phyloP scores from a whole-genome alignment of 2,329 filamentous ascomycete genomes.

The Fusarium albidum region DNA sequence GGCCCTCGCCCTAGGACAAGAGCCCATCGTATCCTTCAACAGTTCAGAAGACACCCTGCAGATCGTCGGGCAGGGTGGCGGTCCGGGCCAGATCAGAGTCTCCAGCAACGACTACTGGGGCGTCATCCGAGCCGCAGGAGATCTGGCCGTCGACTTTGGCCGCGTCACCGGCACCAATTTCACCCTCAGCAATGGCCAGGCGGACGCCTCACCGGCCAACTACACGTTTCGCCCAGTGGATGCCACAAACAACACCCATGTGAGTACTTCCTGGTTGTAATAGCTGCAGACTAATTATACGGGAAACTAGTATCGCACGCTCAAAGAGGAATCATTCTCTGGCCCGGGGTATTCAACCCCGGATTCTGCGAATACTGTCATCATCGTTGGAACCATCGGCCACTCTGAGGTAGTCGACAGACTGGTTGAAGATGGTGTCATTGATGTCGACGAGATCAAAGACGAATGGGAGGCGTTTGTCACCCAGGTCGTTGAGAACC shows the following conservation, averaged over 20 bases:
- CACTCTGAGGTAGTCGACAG: constrained; percentile 68
- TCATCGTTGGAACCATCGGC: constrained; percentile 75
- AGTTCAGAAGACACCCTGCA: constrained; percentile 18
- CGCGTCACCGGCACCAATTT: constrained; percentile 74
- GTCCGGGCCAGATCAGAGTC: constrained; percentile 60
- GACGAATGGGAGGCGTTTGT: constrained; percentile 76
- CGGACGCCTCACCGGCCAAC: constrained; percentile 44
- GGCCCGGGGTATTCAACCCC: constrained; percentile 56
- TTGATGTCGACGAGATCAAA: constrained; percentile 65
- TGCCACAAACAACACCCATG: constrained; percentile 56
- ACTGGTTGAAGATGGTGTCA: constrained; percentile 61
- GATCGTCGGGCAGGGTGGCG: constrained; percentile 1
- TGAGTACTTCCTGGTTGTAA: constrained; percentile 40
- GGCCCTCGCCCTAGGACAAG: constrained; percentile 17
- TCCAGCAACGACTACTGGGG: constrained; percentile 70
- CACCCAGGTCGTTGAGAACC: constrained; percentile 61
- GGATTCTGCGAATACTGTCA: constrained; percentile 57
- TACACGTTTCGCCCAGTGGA: constrained; percentile 56
- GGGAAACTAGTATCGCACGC: constrained; percentile 27
- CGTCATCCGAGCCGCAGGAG: constrained; percentile 71
- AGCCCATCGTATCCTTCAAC: constrained; percentile 25
- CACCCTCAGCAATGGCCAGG: constrained; percentile 61
- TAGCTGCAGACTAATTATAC: fast-evolving
- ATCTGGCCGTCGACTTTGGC: constrained; percentile 74
- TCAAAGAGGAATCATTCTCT: constrained; percentile 29